A percentile compares a stretch with the other conserved stretches of the same genome.
These are phyloP conservation scores for Colletotrichum incanum DNA, from an alignment of 2,329 filamentous ascomycete genomes.

Conservation along the genomic window DNA sequence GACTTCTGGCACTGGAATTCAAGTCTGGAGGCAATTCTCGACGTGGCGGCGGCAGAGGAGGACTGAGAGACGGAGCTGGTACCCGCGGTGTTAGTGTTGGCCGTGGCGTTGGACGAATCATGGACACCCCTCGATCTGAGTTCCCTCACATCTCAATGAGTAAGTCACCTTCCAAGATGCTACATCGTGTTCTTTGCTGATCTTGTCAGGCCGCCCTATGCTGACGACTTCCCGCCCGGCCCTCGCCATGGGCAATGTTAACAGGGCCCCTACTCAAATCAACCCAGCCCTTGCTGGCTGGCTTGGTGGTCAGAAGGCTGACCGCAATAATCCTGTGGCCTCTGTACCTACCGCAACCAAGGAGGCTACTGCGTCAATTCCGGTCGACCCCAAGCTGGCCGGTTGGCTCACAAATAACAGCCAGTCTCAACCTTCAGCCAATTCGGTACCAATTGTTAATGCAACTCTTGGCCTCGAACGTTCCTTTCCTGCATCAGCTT, in stretches of 20 bases:
- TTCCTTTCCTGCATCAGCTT: not conserved
- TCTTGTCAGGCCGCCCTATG: not conserved
- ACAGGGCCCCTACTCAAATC: not conserved
- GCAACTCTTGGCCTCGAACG: not conserved
- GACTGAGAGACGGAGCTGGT: not conserved
- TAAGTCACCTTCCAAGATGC: not conserved
- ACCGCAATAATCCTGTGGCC: not conserved
- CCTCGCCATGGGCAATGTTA: not conserved
- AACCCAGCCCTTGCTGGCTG: slow-evolving; percentile 6
- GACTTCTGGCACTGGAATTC: slow-evolving; percentile 5
- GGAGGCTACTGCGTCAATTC: not conserved
- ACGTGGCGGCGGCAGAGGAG: not conserved
- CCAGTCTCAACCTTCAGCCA: not conserved
- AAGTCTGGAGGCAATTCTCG: not conserved
- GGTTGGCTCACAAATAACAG: not conserved
- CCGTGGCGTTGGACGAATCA: not conserved
- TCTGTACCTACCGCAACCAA: no score
- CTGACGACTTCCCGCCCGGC: not conserved
- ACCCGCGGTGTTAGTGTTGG: not conserved
- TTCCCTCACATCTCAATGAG: not conserved
- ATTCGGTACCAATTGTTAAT: not conserved
- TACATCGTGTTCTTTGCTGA: not conserved
- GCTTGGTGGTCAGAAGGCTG: not conserved
- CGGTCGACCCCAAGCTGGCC: not conserved
- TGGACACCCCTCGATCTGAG: not conserved